Evolutionary conservation across 2,329 filamentous ascomycete genomes (phyloP).

Genomic region (Beauveria brongniartii): DNA sequence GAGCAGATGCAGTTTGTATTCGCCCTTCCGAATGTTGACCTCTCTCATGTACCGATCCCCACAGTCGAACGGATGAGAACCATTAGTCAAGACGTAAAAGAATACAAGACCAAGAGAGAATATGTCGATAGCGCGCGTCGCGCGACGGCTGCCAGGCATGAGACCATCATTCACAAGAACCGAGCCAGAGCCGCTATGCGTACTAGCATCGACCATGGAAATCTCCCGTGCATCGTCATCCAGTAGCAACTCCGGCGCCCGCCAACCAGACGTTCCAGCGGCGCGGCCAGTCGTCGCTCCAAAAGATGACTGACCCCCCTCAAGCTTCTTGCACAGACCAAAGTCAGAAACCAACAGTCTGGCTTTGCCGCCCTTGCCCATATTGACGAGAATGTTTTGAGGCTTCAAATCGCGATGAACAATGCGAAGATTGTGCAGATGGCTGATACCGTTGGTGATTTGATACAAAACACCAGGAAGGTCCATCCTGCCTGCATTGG

Average conservation of each 20-base stretch:
- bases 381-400: conserved; percentile 87
- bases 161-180: conserved; percentile 49
- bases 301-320: conserved; percentile 89
- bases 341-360: conserved; percentile 97
- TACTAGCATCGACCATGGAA: conserved; percentile 41
- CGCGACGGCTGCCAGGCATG: conserved; percentile 58
- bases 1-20: conserved; percentile 62
- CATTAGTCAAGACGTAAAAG: conserved; percentile 94
- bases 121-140: conserved; percentile 93
- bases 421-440: conserved; percentile 85
- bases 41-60: conserved; percentile 93
- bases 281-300: conserved; percentile 90
- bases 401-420: conserved; percentile 97
- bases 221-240: conserved; percentile 59
- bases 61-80: conserved; percentile 86
- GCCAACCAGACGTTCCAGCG: conserved; percentile 90
- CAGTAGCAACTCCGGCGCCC: conserved; percentile 84
- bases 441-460: conserved; percentile 79
- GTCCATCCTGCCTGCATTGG: conserved; percentile 65
- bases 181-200: conserved; percentile 53
- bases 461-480: conserved; percentile 76
- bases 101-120: conserved; percentile 97
- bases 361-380: conserved; percentile 60
- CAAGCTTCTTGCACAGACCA: conserved; percentile 93
- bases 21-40: conserved; percentile 91